phyloP scores from a whole-genome alignment of 441 rosid genomes.

The Pelargonium exstipulatum region DNA sequence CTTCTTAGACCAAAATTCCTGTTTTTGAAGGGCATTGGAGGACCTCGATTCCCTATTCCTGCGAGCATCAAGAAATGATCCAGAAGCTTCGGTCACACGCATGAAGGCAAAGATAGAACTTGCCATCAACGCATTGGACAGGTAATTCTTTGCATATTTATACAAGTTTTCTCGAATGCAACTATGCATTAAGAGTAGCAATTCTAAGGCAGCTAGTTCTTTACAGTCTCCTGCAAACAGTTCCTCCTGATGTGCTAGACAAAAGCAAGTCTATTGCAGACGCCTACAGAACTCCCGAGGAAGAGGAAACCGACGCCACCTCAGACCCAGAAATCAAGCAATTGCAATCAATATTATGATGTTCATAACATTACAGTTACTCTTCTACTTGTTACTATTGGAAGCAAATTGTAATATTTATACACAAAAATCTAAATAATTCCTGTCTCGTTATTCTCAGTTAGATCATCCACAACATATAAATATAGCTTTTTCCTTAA shows the following conservation, averaged over 20 bases:
- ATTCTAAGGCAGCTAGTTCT: slow-evolving; percentile 12
- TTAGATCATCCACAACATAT: too few relatives aligned
- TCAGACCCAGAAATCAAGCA: slow-evolving; percentile 57
- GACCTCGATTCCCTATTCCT: slow-evolving; percentile 64
- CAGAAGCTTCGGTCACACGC: slow-evolving; percentile 43
- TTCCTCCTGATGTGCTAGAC: slow-evolving; percentile 54
- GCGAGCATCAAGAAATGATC: slow-evolving; percentile 66
- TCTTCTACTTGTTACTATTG: background rate
- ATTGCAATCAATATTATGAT: slow-evolving; percentile 58
- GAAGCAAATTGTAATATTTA: too few relatives aligned
- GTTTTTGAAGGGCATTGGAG: slow-evolving; percentile 47
- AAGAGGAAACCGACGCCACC: slow-evolving; percentile 30
- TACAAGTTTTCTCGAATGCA: background rate
- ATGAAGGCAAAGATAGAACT: slow-evolving; percentile 60
- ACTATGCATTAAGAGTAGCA: background rate
- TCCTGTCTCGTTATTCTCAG: too few relatives aligned
- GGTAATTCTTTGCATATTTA: slow-evolving; percentile 24
- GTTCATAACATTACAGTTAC: background rate
- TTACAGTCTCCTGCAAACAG: slow-evolving; percentile 63
- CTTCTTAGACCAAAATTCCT: background rate
- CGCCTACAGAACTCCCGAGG: slow-evolving; percentile 47
- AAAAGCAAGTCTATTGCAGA: slow-evolving; percentile 70
- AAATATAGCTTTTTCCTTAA: too few relatives aligned
- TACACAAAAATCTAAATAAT: too few relatives aligned
- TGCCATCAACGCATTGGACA: slow-evolving; percentile 51